Evolutionary conservation across 148 eudicot species (phyloP), one percentile per base, ranked within the genome.

Genomic region (Rhododendron williamsianum): DNA sequence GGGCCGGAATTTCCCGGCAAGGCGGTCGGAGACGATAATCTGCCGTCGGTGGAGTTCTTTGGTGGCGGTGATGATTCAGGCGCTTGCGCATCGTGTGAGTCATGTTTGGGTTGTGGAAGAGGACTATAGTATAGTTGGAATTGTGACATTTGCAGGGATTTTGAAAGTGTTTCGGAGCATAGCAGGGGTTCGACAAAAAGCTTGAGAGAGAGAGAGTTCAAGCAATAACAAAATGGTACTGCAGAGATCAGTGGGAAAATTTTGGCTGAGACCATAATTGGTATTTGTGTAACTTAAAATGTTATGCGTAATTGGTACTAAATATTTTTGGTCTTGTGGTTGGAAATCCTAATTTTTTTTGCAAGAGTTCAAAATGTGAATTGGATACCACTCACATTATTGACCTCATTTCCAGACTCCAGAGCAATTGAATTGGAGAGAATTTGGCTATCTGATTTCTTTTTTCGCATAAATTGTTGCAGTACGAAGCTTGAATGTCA

Each of bases 61-160:
- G 88, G 91, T 92, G 46, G 99, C 99, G 16, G 95, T 96, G 86
- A 95, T 96, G 98, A 92, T 96, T 86, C 98, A 95, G 82, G 96
- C 98, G 1, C 88, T 96, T 15, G 91, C 99, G 0, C 95, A 94
- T 84, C 93, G 99, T 11, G 92, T 91, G 48, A 94, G 84, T 67
- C 91, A 91, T 65, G 92, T 91, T 43, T 96, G 99, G 99, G 99
- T 94, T 36, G 89, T 96, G 2, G 90, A 95, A 76, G 92, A 89
- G 36, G 95, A 96, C 41, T 89, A 88, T 46, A 91, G 89, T 63
- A 72, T 96, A 77, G 93, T 93, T 33, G 99, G 99, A 23, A 88
- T 88, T 27, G 95, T 96, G 60, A 95, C 94, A 0, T 94, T 95
- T 88, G 85, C 92, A 12, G 90, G 92, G 6, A 95, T 96, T 56